Evolutionary conservation across 345 rosid species (phyloP).

Genomic region (Gossypium stocksii): DNA sequence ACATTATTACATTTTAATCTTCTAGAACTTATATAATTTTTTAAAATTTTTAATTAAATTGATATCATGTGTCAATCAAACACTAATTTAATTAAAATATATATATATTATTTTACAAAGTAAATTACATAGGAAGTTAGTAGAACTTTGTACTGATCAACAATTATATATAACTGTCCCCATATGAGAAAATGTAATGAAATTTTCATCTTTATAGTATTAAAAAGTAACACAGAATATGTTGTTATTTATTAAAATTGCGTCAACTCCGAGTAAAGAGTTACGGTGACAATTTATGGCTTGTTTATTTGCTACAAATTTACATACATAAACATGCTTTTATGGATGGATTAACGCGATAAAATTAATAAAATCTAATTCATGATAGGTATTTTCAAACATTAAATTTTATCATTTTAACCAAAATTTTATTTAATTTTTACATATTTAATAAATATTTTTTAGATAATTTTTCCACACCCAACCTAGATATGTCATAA

Average conservation of each 20-base stretch:
- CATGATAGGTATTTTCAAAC: too few relatives aligned
- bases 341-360: slow-evolving; percentile 10
- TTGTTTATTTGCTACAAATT: background rate
- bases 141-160: background rate
- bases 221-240: slow-evolving; percentile 80
- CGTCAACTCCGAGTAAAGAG: slow-evolving; percentile 79
- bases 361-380: too few relatives aligned
- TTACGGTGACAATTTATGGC: background rate
- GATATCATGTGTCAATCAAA: too few relatives aligned
- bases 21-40: too few relatives aligned
- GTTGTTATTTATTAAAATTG: slow-evolving; percentile 92
- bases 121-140: slow-evolving; percentile 36
- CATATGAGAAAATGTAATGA: background rate
- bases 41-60: too few relatives aligned
- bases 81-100: too few relatives aligned
- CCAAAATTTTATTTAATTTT: too few relatives aligned
- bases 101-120: slow-evolving; percentile 11
- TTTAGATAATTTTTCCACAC: too few relatives aligned
- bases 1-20: too few relatives aligned
- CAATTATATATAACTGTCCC: background rate
- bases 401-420: too few relatives aligned
- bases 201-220: slow-evolving; percentile 36
- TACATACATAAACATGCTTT: background rate
- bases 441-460: too few relatives aligned
- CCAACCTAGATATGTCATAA: too few relatives aligned